Conservation (phyloP, 2,329 filamentous ascomycete genomes). For the Cytospora paraplurivora region DNA sequence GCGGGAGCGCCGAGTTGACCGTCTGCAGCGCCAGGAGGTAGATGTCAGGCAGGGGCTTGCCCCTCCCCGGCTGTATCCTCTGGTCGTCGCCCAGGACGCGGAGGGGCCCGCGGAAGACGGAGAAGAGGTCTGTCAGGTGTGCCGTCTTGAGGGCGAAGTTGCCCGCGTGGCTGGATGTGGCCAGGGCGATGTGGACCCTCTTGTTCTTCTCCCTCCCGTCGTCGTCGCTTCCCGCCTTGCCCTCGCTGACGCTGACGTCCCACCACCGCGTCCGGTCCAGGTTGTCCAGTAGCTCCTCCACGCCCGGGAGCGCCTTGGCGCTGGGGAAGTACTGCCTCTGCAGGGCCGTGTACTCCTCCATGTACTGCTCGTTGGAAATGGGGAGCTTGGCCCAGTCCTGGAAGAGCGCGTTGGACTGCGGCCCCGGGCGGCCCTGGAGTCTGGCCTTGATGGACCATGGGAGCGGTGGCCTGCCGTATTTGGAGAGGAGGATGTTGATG, state of each 20-base stretch:
- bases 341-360: slow-evolving; percentile 57
- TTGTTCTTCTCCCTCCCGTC: slow-evolving; percentile 38
- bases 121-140: slow-evolving; percentile 61
- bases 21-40: slow-evolving; percentile 83
- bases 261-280: slow-evolving; percentile 58
- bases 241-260: slow-evolving; percentile 42
- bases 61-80: slow-evolving; percentile 75
- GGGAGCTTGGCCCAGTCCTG: slow-evolving; percentile 85
- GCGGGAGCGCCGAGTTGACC: slow-evolving; percentile 73
- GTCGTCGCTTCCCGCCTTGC: slow-evolving; percentile 2
- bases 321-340: slow-evolving; percentile 73
- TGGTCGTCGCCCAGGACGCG: slow-evolving; percentile 84
- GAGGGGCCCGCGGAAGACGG: slow-evolving; percentile 68
- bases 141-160: slow-evolving; percentile 79
- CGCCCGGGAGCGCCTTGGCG: slow-evolving; percentile 78
- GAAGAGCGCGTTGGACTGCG: slow-evolving; percentile 56
- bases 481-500: slow-evolving; percentile 78
- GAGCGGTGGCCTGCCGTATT: slow-evolving; percentile 72
- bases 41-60: slow-evolving; percentile 94
- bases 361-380: slow-evolving; percentile 70
- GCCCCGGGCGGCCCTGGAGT: slow-evolving; percentile 63
- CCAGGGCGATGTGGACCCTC: slow-evolving; percentile 78
- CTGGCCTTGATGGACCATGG: slow-evolving; percentile 95
- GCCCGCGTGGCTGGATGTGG: slow-evolving; percentile 71
- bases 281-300: slow-evolving; percentile 65